These are phyloP conservation scores for Podospora bellae-mahoneyi DNA, from an alignment of 495 filamentous ascomycete species.

Conservation along the genomic window DNA sequence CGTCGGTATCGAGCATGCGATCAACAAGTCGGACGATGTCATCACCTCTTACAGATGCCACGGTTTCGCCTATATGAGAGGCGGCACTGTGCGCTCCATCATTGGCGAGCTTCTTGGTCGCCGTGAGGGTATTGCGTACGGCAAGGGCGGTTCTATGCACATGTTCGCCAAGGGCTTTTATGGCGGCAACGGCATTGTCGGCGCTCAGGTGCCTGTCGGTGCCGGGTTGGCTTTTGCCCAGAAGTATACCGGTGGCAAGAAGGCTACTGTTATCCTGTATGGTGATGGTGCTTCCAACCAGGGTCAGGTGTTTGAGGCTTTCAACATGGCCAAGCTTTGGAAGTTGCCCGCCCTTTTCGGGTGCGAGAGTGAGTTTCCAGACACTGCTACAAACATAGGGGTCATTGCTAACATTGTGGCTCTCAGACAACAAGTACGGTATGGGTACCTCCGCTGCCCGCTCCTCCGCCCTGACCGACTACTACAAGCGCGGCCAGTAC, in stretches of 20 bases:
- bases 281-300: slow-evolving; percentile 96
- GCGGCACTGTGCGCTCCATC: slow-evolving; percentile 84
- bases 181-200: slow-evolving; percentile 98
- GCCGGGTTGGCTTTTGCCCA: slow-evolving; percentile 96
- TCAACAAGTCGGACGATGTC: slow-evolving; percentile 83
- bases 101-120: slow-evolving; percentile 95
- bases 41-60: slow-evolving; percentile 99
- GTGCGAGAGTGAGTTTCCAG: slow-evolving; percentile 78
- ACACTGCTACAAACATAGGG: too few species aligned
- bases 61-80: slow-evolving; percentile 96
- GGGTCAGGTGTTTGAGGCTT: slow-evolving; percentile 98
- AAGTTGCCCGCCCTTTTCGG: slow-evolving; percentile 91
- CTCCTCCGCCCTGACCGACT: slow-evolving; percentile 92
- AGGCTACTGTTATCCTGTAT: slow-evolving; percentile 84
- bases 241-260: slow-evolving; percentile 82
- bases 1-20: slow-evolving; percentile 92
- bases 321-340: slow-evolving; percentile 99
- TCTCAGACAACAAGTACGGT: slow-evolving; percentile 97
- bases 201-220: slow-evolving; percentile 96
- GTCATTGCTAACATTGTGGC: slow-evolving; percentile 18
- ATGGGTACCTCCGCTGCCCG: slow-evolving; percentile 98
- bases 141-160: slow-evolving; percentile 99
- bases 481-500: slow-evolving; percentile 99
- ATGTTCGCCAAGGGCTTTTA: slow-evolving; percentile 99
- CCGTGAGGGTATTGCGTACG: slow-evolving; percentile 93